Conservation (phyloP, 179 eudicot species). For the Amaranthus tricolor region DNA sequence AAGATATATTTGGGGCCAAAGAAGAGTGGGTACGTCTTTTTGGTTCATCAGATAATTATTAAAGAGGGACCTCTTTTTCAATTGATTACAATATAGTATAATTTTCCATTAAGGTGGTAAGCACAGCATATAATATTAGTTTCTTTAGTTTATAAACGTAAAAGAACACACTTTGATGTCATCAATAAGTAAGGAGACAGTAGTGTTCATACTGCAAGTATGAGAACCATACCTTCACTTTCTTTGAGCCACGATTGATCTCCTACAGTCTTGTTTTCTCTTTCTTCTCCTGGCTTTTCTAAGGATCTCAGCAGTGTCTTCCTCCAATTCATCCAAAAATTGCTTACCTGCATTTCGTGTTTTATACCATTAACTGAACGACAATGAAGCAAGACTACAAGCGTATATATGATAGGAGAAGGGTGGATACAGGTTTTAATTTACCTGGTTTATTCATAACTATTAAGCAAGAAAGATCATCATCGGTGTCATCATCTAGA, state of each 20-base stretch:
- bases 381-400: neutral
- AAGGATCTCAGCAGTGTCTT: conserved; percentile 62
- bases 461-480: conserved; percentile 62
- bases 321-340: conserved; percentile 44
- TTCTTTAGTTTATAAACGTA: neutral
- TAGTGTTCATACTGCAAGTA: neutral
- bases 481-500: conserved; percentile 70
- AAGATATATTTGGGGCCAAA: no score
- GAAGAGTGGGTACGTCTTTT: no score
- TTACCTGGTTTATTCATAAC: conserved; percentile 57
- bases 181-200: neutral
- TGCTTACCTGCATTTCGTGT: conserved; percentile 35
- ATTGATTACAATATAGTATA: neutral
- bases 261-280: conserved; percentile 45
- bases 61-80: neutral
- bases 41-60: neutral
- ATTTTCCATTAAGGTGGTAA: neutral
- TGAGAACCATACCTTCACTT: conserved; percentile 46
- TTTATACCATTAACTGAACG: conserved; percentile 16
- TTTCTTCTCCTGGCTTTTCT: conserved; percentile 86
- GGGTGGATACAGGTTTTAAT: neutral
- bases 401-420: neutral
- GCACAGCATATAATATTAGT: neutral
- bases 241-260: conserved; percentile 9
- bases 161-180: neutral